Base-by-base conservation (phyloP, 1,139 yeast genomes). In the Hanseniaspora uvarum region DNA sequence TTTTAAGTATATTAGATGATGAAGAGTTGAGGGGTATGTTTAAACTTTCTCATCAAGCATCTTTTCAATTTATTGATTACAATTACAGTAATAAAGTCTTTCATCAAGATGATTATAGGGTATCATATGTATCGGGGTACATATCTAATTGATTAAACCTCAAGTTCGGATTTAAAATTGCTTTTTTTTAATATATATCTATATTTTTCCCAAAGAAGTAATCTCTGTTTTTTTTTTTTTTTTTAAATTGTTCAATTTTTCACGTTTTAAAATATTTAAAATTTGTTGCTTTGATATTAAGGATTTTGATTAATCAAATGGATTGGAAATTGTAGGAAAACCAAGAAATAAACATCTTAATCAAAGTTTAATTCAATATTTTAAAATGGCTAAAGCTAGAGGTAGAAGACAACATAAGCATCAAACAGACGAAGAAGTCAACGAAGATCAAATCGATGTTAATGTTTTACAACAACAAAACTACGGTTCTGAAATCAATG, bases 41-140 rank as follows among this genome's bases (percentile, higher is more conserved):
- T 19, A 57, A 51, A 6, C 56, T 58, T 0, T 59, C 63, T 14
- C 62, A 66, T 48, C 66, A 61, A 0, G 60, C 60, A 8, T 28
- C 21, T 7, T 78, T 88, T 61, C 64, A 76, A 31, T 88, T 96
- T 95, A 72, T 83, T 19, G 88, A 86, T 0, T 92, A 92, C 65
- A 72, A 83, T 1, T 97, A 92, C 67, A 85, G 95, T 62, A 78
- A 81, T 52, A 66, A 68, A 24, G 94, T 76, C 1, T 61, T 60
- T 0, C 64, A 66, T 19, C 61, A 71, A 1, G 59, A 64, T 21
- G 96, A 88, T 53, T 80, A 89, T 61, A 83, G 96, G 69, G 95
- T 92, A 46, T 83, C 94, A 56, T 92, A 92, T 65, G 95, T 94
- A 0, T 79, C 95, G 48, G 97, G 94, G 0, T 86, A 45, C 56